phyloP scores from a whole-genome alignment of 495 filamentous ascomycete genomes.

The Staphylotrichum tortipilum region DNA sequence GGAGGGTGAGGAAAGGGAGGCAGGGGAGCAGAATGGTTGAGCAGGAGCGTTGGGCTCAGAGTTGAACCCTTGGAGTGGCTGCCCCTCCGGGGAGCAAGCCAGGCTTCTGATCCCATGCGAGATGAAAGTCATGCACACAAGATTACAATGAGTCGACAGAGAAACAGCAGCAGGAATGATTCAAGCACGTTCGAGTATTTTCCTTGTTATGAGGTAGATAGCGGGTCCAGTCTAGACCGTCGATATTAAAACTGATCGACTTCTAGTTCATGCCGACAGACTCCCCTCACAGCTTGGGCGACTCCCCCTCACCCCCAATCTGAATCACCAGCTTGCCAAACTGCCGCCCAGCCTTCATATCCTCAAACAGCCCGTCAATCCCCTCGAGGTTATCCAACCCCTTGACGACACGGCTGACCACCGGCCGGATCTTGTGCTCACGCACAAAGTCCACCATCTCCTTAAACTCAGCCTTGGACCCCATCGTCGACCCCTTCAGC shows the following conservation, averaged over 20 bases:
- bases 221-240: no score
- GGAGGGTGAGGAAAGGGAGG: background rate
- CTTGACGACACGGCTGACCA: slow-evolving; percentile 52
- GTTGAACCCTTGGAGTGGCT: no score
- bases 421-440: slow-evolving; percentile 52
- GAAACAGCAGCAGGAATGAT: no score
- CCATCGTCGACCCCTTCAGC: slow-evolving; percentile 65
- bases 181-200: no score
- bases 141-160: no score
- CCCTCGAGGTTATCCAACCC: slow-evolving; percentile 57
- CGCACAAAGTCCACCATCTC: slow-evolving; percentile 71
- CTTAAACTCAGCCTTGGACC: slow-evolving; percentile 61
- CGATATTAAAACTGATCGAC: no score
- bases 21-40: background rate
- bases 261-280: background rate
- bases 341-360: slow-evolving; percentile 66
- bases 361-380: slow-evolving; percentile 62
- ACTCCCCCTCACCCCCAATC: slow-evolving; percentile 22
- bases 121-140: no score
- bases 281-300: slow-evolving; percentile 15
- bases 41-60: no score
- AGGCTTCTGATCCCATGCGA: no score
- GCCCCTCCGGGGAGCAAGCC: no score
- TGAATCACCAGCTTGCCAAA: slow-evolving; percentile 69
- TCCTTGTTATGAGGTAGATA: no score